phyloP scores from a whole-genome alignment of 768 basidiomycete species.

The Podaxis sp. region DNA sequence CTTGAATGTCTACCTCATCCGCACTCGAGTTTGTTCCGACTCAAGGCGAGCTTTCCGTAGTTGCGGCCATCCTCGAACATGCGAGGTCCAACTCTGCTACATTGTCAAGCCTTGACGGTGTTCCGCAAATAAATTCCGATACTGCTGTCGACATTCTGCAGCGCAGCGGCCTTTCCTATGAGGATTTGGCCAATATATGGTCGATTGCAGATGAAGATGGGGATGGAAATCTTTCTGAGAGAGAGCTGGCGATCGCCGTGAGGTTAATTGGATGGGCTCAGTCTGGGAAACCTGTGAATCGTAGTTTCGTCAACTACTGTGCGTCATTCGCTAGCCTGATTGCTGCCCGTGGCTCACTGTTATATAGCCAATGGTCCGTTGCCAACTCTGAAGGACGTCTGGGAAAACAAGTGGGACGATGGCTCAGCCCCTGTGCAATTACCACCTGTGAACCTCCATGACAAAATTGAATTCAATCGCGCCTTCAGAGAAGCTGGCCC shows the following conservation, averaged over 20 bases:
- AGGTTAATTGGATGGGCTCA: constrained; percentile 21
- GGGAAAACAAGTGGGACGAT: constrained; percentile 9
- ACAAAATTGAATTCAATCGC: constrained; percentile 39
- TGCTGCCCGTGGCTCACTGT: not conserved
- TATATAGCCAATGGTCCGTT: constrained; percentile 10
- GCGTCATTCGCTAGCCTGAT: not conserved
- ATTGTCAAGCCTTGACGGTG: constrained; percentile 1
- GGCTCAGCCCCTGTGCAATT: constrained; percentile 21
- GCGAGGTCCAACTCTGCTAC: constrained; percentile 4
- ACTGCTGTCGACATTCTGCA: no score
- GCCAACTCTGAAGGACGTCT: constrained; percentile 15
- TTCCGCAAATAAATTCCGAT: no score
- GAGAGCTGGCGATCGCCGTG: constrained; percentile 18
- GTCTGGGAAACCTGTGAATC: constrained; percentile 15
- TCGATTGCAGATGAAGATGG: no score
- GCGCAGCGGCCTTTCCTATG: no score
- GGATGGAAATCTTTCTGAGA: no score
- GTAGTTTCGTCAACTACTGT: constrained; percentile 15
- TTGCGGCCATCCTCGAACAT: constrained; percentile 14
- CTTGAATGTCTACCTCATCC: constrained; percentile 9
- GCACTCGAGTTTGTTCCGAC: constrained; percentile 13
- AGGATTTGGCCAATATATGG: no score
- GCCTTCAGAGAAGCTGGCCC: constrained; percentile 53
- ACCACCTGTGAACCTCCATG: constrained; percentile 47
- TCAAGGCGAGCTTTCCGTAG: constrained; percentile 13